Evolutionary conservation across 2,329 filamentous ascomycete species (phyloP).

Genomic region (Akanthomyces uredinophilus): DNA sequence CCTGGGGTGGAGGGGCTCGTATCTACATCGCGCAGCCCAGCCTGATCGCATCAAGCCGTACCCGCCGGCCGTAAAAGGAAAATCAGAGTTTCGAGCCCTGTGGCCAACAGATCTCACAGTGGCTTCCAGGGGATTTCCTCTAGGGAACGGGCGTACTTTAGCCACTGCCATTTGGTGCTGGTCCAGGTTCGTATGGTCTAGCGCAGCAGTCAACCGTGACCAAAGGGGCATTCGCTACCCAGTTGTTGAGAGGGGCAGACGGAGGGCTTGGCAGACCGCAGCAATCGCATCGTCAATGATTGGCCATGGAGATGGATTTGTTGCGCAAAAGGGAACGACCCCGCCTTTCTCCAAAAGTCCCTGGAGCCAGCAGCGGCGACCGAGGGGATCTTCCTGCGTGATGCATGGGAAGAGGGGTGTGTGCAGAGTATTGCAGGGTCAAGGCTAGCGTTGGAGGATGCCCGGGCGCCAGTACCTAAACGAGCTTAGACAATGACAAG

Average conservation of each 20-base stretch:
- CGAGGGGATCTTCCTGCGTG: background rate
- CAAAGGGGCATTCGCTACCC: background rate
- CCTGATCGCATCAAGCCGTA: background rate
- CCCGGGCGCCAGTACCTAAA: background rate
- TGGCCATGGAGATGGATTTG: background rate
- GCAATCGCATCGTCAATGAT: conserved; percentile 4
- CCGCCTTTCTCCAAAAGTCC: conserved; percentile 13
- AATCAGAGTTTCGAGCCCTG: background rate
- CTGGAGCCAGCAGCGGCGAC: background rate
- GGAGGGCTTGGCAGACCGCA: background rate
- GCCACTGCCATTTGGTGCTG: background rate
- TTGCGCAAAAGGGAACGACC: background rate
- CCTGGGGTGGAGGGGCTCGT: background rate
- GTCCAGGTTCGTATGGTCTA: conserved; percentile 10
- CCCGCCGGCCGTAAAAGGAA: background rate
- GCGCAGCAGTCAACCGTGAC: background rate
- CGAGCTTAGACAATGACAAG: background rate
- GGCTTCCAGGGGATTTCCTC: background rate
- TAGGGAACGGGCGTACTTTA: background rate
- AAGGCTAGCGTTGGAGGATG: background rate
- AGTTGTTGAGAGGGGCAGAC: too few relatives aligned
- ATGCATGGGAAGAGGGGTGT: background rate
- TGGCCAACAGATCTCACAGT: background rate
- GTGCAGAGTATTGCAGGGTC: background rate
- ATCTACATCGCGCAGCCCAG: background rate